Percentiles rank a stretch among this genome's conserved stretches.
phyloP scores from a whole-genome alignment of 1,139 yeast species.

The Scheffersomyces segobiensis region DNA sequence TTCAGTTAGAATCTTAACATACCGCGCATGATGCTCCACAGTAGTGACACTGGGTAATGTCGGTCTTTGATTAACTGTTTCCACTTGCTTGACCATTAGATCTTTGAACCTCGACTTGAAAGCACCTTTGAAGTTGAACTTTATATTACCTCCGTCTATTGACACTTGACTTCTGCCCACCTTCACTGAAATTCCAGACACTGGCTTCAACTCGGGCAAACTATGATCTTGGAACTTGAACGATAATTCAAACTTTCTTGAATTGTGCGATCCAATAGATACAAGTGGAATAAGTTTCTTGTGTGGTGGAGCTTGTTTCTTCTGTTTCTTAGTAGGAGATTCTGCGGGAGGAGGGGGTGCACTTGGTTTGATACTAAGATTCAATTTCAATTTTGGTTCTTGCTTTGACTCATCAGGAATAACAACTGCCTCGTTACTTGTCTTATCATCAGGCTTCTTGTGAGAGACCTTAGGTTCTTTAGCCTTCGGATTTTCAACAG shows the following conservation, averaged over 20 bases:
- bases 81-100: constrained; percentile 1
- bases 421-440: constrained; percentile 1
- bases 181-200: constrained; percentile 2
- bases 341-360: neutral
- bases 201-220: constrained; percentile 5
- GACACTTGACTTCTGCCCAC: constrained; percentile 8
- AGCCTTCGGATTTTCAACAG: constrained; percentile 2
- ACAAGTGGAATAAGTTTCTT: constrained; percentile 4
- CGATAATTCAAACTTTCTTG: constrained; percentile 9
- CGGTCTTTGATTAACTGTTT: neutral
- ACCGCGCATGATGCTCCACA: constrained; percentile 15
- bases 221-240: constrained; percentile 13
- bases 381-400: constrained; percentile 23
- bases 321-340: constrained; percentile 3
- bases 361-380: constrained; percentile 1
- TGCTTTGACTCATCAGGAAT: constrained; percentile 8
- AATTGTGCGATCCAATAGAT: constrained; percentile 1
- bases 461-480: constrained; percentile 2
- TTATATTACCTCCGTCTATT: constrained; percentile 10
- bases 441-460: constrained; percentile 1
- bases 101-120: constrained; percentile 7
- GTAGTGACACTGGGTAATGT: neutral
- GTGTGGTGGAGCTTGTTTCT: constrained; percentile 3
- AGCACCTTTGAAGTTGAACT: constrained; percentile 9
- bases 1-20: constrained; percentile 28